Evolutionary conservation across 345 rosid genomes (phyloP).

Genomic region (Citrus maxima): DNA sequence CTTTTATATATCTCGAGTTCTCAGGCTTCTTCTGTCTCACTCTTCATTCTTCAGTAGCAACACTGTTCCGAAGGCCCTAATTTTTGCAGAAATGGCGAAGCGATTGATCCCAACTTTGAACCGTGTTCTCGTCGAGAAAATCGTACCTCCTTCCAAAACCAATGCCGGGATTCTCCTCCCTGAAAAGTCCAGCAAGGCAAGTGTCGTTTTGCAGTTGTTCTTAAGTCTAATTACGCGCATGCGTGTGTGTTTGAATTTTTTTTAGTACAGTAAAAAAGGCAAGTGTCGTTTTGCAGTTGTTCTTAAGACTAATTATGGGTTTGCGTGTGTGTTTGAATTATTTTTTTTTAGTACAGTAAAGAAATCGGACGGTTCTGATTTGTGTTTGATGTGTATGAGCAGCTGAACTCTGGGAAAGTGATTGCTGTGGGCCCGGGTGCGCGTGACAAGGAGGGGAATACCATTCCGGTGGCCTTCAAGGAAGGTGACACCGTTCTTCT

Average conservation of each 20-base stretch:
- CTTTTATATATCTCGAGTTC: background rate
- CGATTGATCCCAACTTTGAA: constrained; percentile 71
- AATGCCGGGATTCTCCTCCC: constrained; percentile 78
- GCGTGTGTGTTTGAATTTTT: background rate
- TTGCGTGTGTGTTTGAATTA: background rate
- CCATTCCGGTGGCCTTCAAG: constrained; percentile 60
- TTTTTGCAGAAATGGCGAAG: constrained; percentile 50
- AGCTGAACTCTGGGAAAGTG: constrained; percentile 84
- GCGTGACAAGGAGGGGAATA: constrained; percentile 54
- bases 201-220: background rate
- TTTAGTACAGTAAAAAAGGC: constrained; percentile 27
- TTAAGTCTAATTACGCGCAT: too few relatives aligned
- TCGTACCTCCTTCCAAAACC: constrained; percentile 79
- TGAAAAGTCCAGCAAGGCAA: constrained; percentile 61
- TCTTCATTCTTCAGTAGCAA: background rate
- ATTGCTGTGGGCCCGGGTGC: constrained; percentile 75
- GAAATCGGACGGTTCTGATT: background rate
- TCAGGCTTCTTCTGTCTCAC: background rate
- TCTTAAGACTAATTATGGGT: too few relatives aligned
- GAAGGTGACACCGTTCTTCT: constrained; percentile 90
- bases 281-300: background rate
- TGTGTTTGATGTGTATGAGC: constrained; percentile 3
- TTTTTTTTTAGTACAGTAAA: background rate
- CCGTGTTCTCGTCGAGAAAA: constrained; percentile 72
- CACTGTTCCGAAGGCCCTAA: background rate